Base-by-base conservation (phyloP, 2,329 filamentous ascomycete species). In the Scolecobasidium constrictum region DNA sequence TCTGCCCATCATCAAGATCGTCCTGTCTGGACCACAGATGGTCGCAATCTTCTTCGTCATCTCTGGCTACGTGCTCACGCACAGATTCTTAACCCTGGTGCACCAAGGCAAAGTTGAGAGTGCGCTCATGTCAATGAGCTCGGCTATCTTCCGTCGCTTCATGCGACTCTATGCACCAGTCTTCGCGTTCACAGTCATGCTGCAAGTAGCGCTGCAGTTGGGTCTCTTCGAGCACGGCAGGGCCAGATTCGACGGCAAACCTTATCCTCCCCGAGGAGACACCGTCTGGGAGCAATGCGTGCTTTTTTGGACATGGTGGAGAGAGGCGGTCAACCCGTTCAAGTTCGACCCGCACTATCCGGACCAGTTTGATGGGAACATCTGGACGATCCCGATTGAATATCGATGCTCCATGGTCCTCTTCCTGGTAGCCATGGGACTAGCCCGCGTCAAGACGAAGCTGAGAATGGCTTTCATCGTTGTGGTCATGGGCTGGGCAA, bases 21-120 rank as follows among this genome's bases (percentile, higher is more conserved):
- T 69, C 20, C 70, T 63, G 58, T 69, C 73, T 52, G 71, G 71
- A 34, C 65, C 69, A 17, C 64, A 72, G 22, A 70, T 70, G 34
- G 71, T 75, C 22, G 71, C 70, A 44, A 71, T 74, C 54, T 75
- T 75, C 49, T 69, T 69, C 40, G 72, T 75, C 49, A 57, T 75
- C 40, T 73, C 71, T 1, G 71, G 71, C 44, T 74, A 72, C 48
- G 71, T 74, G 12, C 33, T 43, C 31, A 7, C 21, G 20, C 9
- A 12, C 23, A 3, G 23, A 20, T 40, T 40, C 26, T 9, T 31
- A 7, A n/a, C 9, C 9, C 26, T 31, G 9, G n/a, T 31, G 9
- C 26, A n/a, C n/a, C 26, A n/a, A 9, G 26, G 26, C 9, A 7
- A 31, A n/a, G n/a, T 31, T n/a, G 26, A 31, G 9, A 31, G n/a